Evolutionary conservation across 2,329 filamentous ascomycete genomes (phyloP).

Genomic region (Nigrograna mackinnonii): DNA sequence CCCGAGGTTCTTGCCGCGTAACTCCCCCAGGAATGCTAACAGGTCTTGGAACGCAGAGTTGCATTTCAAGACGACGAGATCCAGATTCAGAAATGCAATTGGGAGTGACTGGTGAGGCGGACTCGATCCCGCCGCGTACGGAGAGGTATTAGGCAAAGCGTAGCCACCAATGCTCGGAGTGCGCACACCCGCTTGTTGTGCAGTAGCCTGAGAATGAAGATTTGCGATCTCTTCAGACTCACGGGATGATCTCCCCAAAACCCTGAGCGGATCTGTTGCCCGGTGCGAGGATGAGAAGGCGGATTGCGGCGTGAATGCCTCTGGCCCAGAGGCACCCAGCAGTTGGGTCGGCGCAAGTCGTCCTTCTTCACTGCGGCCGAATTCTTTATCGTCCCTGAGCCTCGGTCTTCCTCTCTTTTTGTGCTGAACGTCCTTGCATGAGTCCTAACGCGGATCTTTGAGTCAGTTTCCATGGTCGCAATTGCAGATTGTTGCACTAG

Average conservation of each 20-base stretch:
- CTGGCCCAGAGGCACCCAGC: conserved; percentile 21
- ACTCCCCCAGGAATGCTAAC: conserved; percentile 41
- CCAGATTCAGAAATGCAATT: conserved; percentile 50
- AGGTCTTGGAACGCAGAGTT: conserved; percentile 50
- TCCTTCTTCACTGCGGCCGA: conserved; percentile 31
- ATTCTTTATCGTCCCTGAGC: conserved; percentile 63
- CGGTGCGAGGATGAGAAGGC: conserved; percentile 23
- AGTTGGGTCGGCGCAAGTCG: conserved; percentile 27
- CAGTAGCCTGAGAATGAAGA: conserved; percentile 14
- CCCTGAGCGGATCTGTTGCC: conserved; percentile 24
- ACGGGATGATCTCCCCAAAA: conserved; percentile 19
- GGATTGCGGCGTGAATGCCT: conserved; percentile 23
- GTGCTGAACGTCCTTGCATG: conserved; percentile 82
- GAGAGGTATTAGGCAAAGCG: conserved; percentile 15
- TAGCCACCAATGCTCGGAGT: conserved; percentile 19
- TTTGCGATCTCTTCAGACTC: conserved; percentile 18
- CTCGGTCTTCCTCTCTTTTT: conserved; percentile 82
- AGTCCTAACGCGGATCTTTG: conserved; percentile 55
- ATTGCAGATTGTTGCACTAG: not conserved
- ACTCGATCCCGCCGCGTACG: conserved; percentile 26
- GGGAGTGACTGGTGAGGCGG: conserved; percentile 32
- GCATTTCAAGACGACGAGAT: conserved; percentile 51
- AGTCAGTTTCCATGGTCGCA: conserved; percentile 12
- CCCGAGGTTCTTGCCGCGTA: conserved; percentile 43
- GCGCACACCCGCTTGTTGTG: conserved; percentile 17